Conservation (phyloP, 495 filamentous ascomycete species). For the Neurospora sp. region DNA sequence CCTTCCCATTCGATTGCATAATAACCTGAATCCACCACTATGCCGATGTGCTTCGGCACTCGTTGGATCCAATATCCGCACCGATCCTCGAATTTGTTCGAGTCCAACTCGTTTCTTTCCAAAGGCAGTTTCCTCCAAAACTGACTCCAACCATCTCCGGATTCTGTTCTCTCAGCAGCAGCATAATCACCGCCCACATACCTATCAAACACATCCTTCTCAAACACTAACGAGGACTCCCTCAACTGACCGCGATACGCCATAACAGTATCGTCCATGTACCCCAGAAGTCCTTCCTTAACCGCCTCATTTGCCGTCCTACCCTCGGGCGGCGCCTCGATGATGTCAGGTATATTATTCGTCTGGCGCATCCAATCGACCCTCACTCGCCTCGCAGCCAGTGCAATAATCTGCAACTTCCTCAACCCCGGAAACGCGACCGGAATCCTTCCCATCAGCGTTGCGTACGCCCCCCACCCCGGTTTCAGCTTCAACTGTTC, state of each 20-base stretch:
- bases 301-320: neutral
- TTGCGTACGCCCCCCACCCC: slow-evolving; percentile 5
- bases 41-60: neutral
- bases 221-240: neutral
- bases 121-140: neutral
- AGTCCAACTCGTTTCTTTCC: neutral
- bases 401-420: neutral
- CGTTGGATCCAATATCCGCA: neutral
- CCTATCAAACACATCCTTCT: neutral
- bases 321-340: neutral
- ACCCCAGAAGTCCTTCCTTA: neutral
- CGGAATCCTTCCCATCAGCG: slow-evolving; percentile 1
- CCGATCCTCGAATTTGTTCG: neutral
- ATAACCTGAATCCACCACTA: neutral
- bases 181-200: neutral
- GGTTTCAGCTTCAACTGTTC: slow-evolving; percentile 4
- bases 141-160: neutral
- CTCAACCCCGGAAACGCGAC: slow-evolving; percentile 4
- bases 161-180: neutral
- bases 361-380: neutral
- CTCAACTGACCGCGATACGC: neutral
- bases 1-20: neutral
- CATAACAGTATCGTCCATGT: slow-evolving; percentile 1
- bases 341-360: neutral
- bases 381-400: neutral